Percentiles rank a stretch among this genome's conserved stretches.
phyloP scores from a whole-genome alignment of 2,329 filamentous ascomycete genomes.

The Plenodomus biglobosus region DNA sequence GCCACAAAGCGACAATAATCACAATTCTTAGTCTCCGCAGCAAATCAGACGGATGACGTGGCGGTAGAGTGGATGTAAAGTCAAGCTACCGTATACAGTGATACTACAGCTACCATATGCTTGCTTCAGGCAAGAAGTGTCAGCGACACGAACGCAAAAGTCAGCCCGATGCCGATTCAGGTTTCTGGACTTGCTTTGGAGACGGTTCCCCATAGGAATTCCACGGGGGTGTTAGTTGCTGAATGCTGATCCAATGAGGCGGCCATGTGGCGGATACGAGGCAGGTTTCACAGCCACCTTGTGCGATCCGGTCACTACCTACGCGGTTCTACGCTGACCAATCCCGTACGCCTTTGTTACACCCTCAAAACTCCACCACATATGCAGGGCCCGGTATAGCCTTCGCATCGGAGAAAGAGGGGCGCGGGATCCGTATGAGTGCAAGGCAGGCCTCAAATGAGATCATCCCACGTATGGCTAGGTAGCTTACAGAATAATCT shows the following conservation, averaged over 20 bases:
- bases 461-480: not conserved
- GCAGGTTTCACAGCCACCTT: not conserved
- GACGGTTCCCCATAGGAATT: constrained; percentile 4
- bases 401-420: constrained; percentile 6
- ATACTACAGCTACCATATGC: not conserved
- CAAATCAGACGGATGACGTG: too few species aligned
- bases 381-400: not conserved
- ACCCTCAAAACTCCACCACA: not conserved
- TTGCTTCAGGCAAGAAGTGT: not conserved
- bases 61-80: not conserved
- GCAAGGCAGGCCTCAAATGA: not conserved
- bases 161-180: not conserved
- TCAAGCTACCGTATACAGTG: not conserved
- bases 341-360: not conserved
- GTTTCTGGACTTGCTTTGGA: not conserved
- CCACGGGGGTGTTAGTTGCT: not conserved
- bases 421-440: not conserved
- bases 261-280: not conserved
- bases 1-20: too few species aligned
- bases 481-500: not conserved
- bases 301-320: not conserved
- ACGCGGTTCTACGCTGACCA: not conserved
- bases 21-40: too few species aligned
- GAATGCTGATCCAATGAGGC: not conserved
- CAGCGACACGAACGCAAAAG: not conserved